Base-by-base conservation (phyloP, 371 early-diverging fungal species). In the Mucor velutinosus region DNA sequence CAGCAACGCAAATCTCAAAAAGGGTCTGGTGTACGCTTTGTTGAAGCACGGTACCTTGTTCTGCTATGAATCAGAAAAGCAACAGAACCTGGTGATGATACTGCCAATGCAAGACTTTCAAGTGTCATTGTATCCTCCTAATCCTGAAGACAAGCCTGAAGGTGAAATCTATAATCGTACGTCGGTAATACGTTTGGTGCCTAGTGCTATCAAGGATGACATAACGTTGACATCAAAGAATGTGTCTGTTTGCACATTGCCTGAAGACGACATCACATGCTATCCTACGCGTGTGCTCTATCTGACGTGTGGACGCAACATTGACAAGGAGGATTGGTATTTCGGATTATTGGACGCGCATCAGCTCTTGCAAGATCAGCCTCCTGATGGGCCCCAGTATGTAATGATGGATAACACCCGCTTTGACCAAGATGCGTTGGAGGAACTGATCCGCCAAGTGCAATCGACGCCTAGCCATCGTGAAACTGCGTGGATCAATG, bases 281-380 rank as follows among this genome's bases (percentile, higher is more conserved):
- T 23, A 64, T 2, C 61, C 67, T 14, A 1, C 35, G 3, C 45
- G 56, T 12, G 23, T 55, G 0, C 23, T 85, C 30, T 90, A 83
- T 72, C 60, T 90, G 32, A 82, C 79, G 37, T 84, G 86, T 45
- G 79, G 83, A n/a, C 74, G 79, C 0, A 77, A 89, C 1, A 84
- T 81, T 6, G 93, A 95, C 67, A 97, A 97, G 78, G 97, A 97
- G 73, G 94, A 94, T 71, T 97, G 97, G 97, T 94, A 91, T 63
- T 73, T 91, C 41, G 84, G 84, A 43, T 68, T 90, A 7, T 65
- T 83, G 19, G 81, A 81, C 25, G 86, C 84, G 3, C 76, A 81
- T 12, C 61, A 69, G 7, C 58, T 68, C 19, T 70, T 81, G 60
- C 30, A 64, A 15, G 69, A 74, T 45, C 29, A 41, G 29, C 7